Conservation (phyloP, 2,329 filamentous ascomycete genomes). For the Fusarium lateritium region DNA sequence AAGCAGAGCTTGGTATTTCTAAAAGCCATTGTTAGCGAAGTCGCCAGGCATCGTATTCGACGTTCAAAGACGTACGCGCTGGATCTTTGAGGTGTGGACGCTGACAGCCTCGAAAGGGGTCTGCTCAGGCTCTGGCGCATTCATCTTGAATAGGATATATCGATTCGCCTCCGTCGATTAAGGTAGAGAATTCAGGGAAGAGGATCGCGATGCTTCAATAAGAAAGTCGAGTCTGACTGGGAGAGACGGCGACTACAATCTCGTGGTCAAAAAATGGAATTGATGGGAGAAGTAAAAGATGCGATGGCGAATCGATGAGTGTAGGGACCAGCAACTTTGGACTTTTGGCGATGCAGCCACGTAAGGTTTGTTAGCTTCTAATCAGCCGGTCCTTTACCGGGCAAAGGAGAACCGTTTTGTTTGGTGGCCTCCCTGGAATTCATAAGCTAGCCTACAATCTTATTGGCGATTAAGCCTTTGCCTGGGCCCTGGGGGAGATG, state of each 20-base stretch:
- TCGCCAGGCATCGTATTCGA: constrained; percentile 12
- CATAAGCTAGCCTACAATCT: constrained; percentile 21
- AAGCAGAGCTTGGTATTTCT: constrained; percentile 95
- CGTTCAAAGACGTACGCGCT: constrained; percentile 71
- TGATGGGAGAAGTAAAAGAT: constrained; percentile 19
- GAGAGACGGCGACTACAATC: constrained; percentile 15
- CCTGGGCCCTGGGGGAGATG: constrained; percentile 11
- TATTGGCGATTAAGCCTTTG: constrained; percentile 37
- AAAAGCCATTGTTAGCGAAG: constrained; percentile 31
- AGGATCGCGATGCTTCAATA: constrained; percentile 5
- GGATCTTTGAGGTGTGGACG: constrained; percentile 83
- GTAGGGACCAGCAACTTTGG: constrained; percentile 25
- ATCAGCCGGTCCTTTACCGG: constrained; percentile 43
- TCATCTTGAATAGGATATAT: constrained; percentile 70
- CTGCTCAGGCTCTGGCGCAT: constrained; percentile 87
- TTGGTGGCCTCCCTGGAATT: constrained; percentile 32
- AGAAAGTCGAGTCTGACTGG: constrained; percentile 4
- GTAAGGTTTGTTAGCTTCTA: constrained; percentile 38
- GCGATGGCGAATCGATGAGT: constrained; percentile 29
- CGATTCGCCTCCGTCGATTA: constrained; percentile 24
- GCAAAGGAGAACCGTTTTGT: constrained; percentile 35
- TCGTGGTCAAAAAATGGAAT: constrained; percentile 12
- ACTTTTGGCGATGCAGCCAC: constrained; percentile 49
- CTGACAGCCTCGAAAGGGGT: constrained; percentile 93
- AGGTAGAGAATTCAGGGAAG: not conserved